Conservation (phyloP, 352 stramenopile genomes). For the Paralagenidium karlingii region DNA sequence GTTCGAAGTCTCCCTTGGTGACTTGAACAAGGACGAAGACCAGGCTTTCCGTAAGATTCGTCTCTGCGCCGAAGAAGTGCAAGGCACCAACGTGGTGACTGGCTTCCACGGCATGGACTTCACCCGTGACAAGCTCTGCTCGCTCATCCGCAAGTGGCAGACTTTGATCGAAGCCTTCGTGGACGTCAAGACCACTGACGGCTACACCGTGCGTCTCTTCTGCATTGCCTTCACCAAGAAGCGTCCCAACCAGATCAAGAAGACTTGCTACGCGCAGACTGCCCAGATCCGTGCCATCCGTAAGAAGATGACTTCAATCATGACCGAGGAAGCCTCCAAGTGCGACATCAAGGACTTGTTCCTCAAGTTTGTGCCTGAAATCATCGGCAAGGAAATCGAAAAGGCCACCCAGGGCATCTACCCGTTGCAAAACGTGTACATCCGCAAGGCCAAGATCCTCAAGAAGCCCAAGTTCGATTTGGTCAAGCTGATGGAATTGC, state of each 20-base stretch:
- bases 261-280: slow-evolving; percentile 98
- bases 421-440: slow-evolving; percentile 98
- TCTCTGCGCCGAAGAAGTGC: slow-evolving; percentile 97
- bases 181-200: slow-evolving; percentile 98
- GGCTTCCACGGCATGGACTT: slow-evolving; percentile 90
- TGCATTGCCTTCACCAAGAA: slow-evolving; percentile 99
- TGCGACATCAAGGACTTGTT: slow-evolving; percentile 99
- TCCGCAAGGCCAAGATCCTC: slow-evolving; percentile 99
- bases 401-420: slow-evolving; percentile 96
- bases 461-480: slow-evolving; percentile 99
- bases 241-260: slow-evolving; percentile 97
- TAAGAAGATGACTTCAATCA: slow-evolving; percentile 98
- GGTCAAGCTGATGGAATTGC: slow-evolving; percentile 99
- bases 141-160: slow-evolving; percentile 99
- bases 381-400: slow-evolving; percentile 98
- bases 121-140: slow-evolving; percentile 98
- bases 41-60: slow-evolving; percentile 98
- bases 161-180: slow-evolving; percentile 98
- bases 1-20: slow-evolving; percentile 97
- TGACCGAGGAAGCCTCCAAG: slow-evolving; percentile 96
- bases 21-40: slow-evolving; percentile 98
- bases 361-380: slow-evolving; percentile 97
- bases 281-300: slow-evolving; percentile 96
- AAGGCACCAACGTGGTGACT: slow-evolving; percentile 77
- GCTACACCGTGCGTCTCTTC: slow-evolving; percentile 98